A percentile compares a stretch with the other conserved stretches of the same genome.
Evolutionary conservation across 2,329 filamentous ascomycete genomes (phyloP).

Genomic region (Aquanectria penicillioides): DNA sequence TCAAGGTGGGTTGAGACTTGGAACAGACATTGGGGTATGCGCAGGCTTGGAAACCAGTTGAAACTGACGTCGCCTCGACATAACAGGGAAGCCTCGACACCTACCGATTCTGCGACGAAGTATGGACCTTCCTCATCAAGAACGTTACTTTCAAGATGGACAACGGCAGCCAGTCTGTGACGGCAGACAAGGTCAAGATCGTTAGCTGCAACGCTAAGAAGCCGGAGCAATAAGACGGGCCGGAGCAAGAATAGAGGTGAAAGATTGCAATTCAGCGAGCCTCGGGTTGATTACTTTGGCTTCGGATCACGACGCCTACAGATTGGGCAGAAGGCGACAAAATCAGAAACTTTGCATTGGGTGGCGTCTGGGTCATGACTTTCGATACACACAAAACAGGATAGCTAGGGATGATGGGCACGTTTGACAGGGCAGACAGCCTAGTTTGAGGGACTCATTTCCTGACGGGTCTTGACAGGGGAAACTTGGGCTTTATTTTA

Average conservation of each 20-base stretch:
- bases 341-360: conserved; percentile 37
- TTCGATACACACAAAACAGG: conserved; percentile 20
- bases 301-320: conserved; percentile 23
- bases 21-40: not conserved
- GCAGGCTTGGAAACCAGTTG: not conserved
- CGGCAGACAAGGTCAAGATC: conserved; percentile 96
- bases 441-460: too few relatives aligned
- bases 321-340: conserved; percentile 31
- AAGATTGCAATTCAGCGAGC: not conserved
- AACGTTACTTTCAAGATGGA: conserved; percentile 99
- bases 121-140: conserved; percentile 99
- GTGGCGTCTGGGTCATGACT: conserved; percentile 35
- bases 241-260: not conserved
- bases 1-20: conserved; percentile 87
- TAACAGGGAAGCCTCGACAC: conserved; percentile 93
- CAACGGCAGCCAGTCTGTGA: conserved; percentile 74
- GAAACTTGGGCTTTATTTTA: not conserved
- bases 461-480: not conserved
- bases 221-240: conserved; percentile 42
- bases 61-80: conserved; percentile 9
- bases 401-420: conserved; percentile 6
- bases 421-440: not conserved
- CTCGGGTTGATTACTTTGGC: not conserved
- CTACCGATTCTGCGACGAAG: conserved; percentile 99
- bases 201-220: conserved; percentile 95